Evolutionary conservation across 2,329 filamentous ascomycete genomes (phyloP), one percentile per base, ranked within the genome.

Genomic region (Aureobasidium sp.): DNA sequence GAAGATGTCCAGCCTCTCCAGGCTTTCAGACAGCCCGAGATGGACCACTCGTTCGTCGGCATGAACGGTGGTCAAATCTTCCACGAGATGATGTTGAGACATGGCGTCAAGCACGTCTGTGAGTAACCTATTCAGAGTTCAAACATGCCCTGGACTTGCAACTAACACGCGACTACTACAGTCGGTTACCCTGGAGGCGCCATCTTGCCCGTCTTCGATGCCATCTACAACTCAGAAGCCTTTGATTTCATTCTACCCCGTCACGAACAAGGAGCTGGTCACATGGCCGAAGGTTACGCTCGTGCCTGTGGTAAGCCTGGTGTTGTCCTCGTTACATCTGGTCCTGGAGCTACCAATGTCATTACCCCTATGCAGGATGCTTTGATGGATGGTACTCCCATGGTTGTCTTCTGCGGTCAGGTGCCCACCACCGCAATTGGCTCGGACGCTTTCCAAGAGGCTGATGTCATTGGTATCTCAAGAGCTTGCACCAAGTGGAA

Each of bases 401-500:
- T 99, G 84, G 89, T 97, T 55, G 94, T 99, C 53, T 97, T 99
- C 79, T 88, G 84, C 67, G 94, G 94, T 55, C 94, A 99, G 84
- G 94, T 99, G 65, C 82, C 86, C 8, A 97, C 93, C 39, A 86
- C 83, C 51, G 89, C 91, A 61, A 97, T 97, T 75, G 94, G 94
- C 65, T 95, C 89, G 66, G 93, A 97, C 74, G 91, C 92, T 62
- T 97, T 97, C 83, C 94, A 99, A 75, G 94, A 97, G 78, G 92
- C 92, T 63, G 94, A 99, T 72, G 87, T 96, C 39, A 82, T 97
- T 64, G 93, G 93, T 68, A 97, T 99, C 75, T 96, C 91, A 37
- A 85, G 93, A 71, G 87, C 92, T 24, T 97, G 92, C 82, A 97
- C 92, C 69, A 97, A 97, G 81, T 99, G 94, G 94, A 97, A 97